Evolutionary conservation across 345 rosid genomes (phyloP), one percentile per base, ranked within the genome.

Genomic region (Angophora floribunda): DNA sequence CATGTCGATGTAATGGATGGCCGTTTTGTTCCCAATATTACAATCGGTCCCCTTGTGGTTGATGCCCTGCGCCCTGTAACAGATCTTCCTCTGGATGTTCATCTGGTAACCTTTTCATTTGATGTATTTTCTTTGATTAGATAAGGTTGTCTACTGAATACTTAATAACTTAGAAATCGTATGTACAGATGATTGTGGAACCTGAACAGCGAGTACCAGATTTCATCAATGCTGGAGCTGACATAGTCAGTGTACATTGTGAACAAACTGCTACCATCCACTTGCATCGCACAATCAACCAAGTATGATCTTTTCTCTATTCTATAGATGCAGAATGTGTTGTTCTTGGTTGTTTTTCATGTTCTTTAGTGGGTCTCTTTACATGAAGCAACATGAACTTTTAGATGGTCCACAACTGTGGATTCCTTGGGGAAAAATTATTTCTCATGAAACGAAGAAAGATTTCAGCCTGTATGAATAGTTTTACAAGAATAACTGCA

Each of bases 1-100:
- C 99, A 97, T 88, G 96, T 97, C 32, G 99, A 97, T 93, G 99
- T 97, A 32, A 97, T 97, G 99, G 99, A 97, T 86, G 99, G 99
- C 57, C 99, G 95, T 87, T 96, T 97, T 94, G 99, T 97, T 92
- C 99, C 99, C 86, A 97, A 97, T 92, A 97, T 97, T 88, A 96
- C 99, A 51, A 97, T 97, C 52, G 99, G 99, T 90, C 98, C 99
- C 91, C 97, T 97, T 59, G 94, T 97, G 88, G 99, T 97, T 91
- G 97, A 92, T 93, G 98, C 99, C 87, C 92, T 97, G 93, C 98
- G 99, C 87, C 98, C 99, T 55, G 94, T 97, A 41, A 96, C 98
- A 57, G 97, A 96, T 92, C 99, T 97, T 89, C 99, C 99, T 9
- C 93, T 97, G 91, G 99, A 97, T 93, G 99, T 97, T 90, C 99